Conservation (phyloP, 2,329 filamentous ascomycete genomes). For the Fusarium sp. region DNA sequence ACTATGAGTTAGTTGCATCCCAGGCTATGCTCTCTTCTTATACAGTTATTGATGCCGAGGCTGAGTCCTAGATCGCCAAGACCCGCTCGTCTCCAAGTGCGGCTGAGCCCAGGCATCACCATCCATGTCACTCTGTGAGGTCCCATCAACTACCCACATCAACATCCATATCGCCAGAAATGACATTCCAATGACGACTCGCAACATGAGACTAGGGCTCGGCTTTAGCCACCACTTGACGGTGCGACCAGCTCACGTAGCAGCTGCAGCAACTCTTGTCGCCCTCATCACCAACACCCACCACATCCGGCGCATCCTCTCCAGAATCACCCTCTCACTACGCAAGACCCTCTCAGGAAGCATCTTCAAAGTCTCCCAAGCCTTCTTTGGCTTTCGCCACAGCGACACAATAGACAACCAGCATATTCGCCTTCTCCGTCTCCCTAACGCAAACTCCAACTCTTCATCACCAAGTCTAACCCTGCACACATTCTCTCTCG, state of each 20-base stretch:
- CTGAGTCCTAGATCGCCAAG: background rate
- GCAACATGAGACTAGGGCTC: slow-evolving; percentile 13
- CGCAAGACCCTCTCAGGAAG: background rate
- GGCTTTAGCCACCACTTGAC: background rate
- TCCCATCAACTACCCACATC: background rate
- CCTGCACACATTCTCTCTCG: slow-evolving; percentile 35
- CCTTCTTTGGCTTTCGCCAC: slow-evolving; percentile 20
- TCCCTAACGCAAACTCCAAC: slow-evolving; percentile 21
- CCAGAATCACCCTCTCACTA: slow-evolving; percentile 1
- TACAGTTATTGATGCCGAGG: background rate
- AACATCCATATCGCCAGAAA: background rate
- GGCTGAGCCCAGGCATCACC: slow-evolving; percentile 1
- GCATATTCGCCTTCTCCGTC: slow-evolving; percentile 37
- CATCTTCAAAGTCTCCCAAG: background rate
- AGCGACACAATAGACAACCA: slow-evolving; percentile 19
- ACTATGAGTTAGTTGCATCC: too few relatives aligned
- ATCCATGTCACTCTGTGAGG: background rate
- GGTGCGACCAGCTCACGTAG: slow-evolving; percentile 1
- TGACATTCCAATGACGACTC: background rate
- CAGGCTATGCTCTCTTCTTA: background rate
- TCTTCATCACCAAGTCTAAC: slow-evolving; percentile 22
- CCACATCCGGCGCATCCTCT: background rate
- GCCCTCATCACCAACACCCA: background rate
- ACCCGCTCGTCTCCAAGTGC: slow-evolving; percentile 5
- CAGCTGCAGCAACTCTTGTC: slow-evolving; percentile 4